Conservation (phyloP, 371 early-diverging fungal genomes). For the Chytridiales sp. region DNA sequence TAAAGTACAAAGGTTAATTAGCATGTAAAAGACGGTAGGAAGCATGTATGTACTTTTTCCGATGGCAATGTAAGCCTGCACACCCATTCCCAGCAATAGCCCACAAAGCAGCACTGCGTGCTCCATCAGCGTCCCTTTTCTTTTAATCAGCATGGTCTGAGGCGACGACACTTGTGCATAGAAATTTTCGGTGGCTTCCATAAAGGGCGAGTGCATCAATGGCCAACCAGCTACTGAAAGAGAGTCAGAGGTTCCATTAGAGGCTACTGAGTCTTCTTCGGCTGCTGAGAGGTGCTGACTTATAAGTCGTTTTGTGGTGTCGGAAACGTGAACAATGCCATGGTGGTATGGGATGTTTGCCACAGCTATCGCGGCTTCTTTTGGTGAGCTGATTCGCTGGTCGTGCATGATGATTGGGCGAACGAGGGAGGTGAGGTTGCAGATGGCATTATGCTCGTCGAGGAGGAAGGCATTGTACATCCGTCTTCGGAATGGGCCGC, state of each 20-base stretch:
- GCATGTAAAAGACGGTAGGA: no score
- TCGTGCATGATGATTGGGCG: slow-evolving; percentile 18
- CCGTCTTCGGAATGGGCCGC: slow-evolving; percentile 31
- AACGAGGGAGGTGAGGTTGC: slow-evolving; percentile 30
- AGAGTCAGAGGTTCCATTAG: no score
- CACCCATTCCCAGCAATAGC: slow-evolving; percentile 34
- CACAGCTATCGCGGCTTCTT: slow-evolving; percentile 31
- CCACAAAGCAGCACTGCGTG: slow-evolving; percentile 41
- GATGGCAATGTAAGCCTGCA: slow-evolving; percentile 41
- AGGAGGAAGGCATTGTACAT: slow-evolving; percentile 28
- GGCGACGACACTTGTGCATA: slow-evolving; percentile 34
- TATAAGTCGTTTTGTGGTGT: slow-evolving; percentile 13
- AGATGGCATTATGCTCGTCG: slow-evolving; percentile 40
- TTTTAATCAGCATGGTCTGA: slow-evolving; percentile 28
- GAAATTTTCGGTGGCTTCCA: slow-evolving; percentile 34
- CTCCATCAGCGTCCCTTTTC: slow-evolving; percentile 33
- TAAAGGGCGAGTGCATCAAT: not conserved
- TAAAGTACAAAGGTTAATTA: slow-evolving; percentile 3
- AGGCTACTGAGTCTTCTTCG: no score
- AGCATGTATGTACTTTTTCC: slow-evolving; percentile 38
- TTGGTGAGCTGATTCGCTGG: slow-evolving; percentile 9
- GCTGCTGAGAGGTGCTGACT: slow-evolving; percentile 5
- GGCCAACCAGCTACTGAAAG: slow-evolving; percentile 19
- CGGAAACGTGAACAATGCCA: slow-evolving; percentile 6
- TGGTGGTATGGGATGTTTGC: slow-evolving; percentile 30